These are phyloP conservation scores for Pseudoturritis turrita DNA, from an alignment of 345 rosid genomes.

Conservation along the genomic window DNA sequence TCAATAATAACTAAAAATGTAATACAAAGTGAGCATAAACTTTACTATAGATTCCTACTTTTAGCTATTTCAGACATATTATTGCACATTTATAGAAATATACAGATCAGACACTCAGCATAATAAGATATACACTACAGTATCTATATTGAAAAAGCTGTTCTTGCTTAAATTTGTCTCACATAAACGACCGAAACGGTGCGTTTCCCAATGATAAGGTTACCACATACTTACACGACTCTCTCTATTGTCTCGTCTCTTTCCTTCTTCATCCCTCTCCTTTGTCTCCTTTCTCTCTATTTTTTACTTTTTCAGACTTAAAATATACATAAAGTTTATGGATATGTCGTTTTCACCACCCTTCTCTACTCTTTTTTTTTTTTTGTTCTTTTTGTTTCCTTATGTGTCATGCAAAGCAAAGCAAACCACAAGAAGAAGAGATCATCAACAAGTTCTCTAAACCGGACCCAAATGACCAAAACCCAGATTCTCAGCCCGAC, in stretches of 20 bases:
- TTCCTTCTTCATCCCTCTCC: slow-evolving; percentile 19
- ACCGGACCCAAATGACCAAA: slow-evolving; percentile 40
- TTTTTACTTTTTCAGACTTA: slow-evolving; percentile 13
- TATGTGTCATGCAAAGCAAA: background rate
- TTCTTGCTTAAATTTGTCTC: slow-evolving; percentile 10
- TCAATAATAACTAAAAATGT: background rate
- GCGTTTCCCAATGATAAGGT: slow-evolving; percentile 26
- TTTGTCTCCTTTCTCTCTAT: slow-evolving; percentile 22
- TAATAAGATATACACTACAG: too few relatives aligned
- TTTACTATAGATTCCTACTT: background rate
- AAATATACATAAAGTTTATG: slow-evolving; percentile 1
- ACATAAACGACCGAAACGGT: slow-evolving; percentile 17
- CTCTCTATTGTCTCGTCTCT: slow-evolving; percentile 24
- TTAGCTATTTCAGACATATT: slow-evolving; percentile 14
- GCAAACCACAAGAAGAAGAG: background rate
- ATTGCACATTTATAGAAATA: background rate
- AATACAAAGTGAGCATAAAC: too few relatives aligned
- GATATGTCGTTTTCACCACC: slow-evolving; percentile 13
- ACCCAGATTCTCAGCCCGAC: slow-evolving; percentile 39
- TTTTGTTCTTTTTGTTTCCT: slow-evolving; percentile 15
- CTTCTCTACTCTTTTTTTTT: slow-evolving; percentile 4
- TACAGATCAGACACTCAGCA: too few relatives aligned
- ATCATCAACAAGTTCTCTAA: background rate
- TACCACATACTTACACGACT: slow-evolving; percentile 19
- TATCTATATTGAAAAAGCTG: background rate